phyloP scores from a whole-genome alignment of 2,329 filamentous ascomycete species.

The Elsinoe necatrix region DNA sequence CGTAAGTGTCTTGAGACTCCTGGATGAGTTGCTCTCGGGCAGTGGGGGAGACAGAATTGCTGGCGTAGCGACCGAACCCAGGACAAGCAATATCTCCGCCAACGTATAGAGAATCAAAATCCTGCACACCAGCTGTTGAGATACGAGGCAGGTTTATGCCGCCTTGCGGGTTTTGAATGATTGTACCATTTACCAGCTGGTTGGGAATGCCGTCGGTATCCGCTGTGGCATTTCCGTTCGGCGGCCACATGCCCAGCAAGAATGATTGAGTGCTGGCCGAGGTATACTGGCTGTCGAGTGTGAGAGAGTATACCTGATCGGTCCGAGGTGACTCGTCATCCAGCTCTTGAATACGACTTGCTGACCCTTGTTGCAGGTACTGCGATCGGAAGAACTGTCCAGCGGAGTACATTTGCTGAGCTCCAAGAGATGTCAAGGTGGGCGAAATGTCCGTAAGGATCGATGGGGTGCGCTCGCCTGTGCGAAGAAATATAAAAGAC shows the following conservation, averaged over 20 bases:
- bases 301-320: slow-evolving; percentile 40
- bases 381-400: slow-evolving; percentile 45
- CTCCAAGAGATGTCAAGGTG: slow-evolving; percentile 46
- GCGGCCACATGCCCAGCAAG: slow-evolving; percentile 54
- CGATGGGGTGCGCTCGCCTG: slow-evolving; percentile 48
- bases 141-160: slow-evolving; percentile 53
- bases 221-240: slow-evolving; percentile 29
- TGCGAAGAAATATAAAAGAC: slow-evolving; percentile 46
- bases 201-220: slow-evolving; percentile 27
- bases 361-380: slow-evolving; percentile 35
- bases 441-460: slow-evolving; percentile 29
- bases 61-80: slow-evolving; percentile 27
- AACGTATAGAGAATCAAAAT: slow-evolving; percentile 45
- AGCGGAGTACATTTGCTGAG: slow-evolving; percentile 44
- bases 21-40: slow-evolving; percentile 34
- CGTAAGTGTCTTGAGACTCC: slow-evolving; percentile 39
- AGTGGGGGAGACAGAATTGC: slow-evolving; percentile 35
- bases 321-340: slow-evolving; percentile 19
- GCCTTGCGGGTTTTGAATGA: slow-evolving; percentile 40
- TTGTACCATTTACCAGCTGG: slow-evolving; percentile 28
- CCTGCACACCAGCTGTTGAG: slow-evolving; percentile 34
- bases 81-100: slow-evolving; percentile 33
- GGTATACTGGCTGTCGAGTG: slow-evolving; percentile 41
- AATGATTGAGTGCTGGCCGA: slow-evolving; percentile 51
- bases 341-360: slow-evolving; percentile 15